Evolutionary conservation across 805 yeast genomes (phyloP), one percentile per base, ranked within the genome.

Genomic region (Candida taoyuanica): DNA sequence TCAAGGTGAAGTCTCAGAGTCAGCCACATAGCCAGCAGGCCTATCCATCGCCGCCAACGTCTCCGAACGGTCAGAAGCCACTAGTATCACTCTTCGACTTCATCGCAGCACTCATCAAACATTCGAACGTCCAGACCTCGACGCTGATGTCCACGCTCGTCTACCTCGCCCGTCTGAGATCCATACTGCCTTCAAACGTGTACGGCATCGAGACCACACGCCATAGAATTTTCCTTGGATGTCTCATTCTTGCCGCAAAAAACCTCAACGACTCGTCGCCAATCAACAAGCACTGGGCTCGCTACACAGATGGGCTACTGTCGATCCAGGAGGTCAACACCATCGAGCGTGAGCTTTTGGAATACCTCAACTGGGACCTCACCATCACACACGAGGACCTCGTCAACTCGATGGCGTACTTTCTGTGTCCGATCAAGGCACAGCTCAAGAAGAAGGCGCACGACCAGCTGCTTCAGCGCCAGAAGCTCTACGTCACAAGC

Each of bases 261-360:
- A 80, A 79, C 46, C 73, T 89, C 47, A 91, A 91, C 63, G 98
- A 91, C 67, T 84, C 95, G 4, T 81, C 94, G 16, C 98, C 98
- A 30, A 73, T 91, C 59, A 91, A 91, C 65, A 89, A 84, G 64
- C 97, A 93, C 66, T 91, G 98, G 98, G 81, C 95, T 5, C 73
- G 77, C 43, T 89, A 91, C 67, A 89, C 98, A 3, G 81, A 82
- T 57, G 97, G 97, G 1, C 69, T 93, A 30, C 73, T 91, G 43
- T 58, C 79, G 8, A 65, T 85, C 27, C 70, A 70, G 17, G 98
- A 91, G 55, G 87, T 93, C 37, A 93, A 91, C 62, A 78, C 88
- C 47, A 84, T 94, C 54, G 98, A 91, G 64, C 73, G 89, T 49
- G 98, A 91, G 64, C 68, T 93, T 52, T 76, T 91, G 34, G 76